Conservation (phyloP, 495 filamentous ascomycete genomes). For the Penicillium macrosclerotiorum region DNA sequence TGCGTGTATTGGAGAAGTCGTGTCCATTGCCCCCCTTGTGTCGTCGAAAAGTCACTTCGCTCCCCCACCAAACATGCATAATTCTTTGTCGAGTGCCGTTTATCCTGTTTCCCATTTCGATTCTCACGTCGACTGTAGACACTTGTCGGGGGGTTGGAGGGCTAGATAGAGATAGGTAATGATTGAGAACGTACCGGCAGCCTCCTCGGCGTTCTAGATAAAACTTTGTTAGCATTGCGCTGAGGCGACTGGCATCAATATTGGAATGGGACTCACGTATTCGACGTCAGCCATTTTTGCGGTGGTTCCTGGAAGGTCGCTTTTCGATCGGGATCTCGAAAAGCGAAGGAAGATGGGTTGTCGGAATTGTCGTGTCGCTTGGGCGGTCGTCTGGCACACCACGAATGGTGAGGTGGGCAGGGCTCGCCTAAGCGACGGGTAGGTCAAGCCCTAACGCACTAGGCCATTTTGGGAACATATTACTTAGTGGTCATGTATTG, state of each 20-base stretch:
- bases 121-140: not conserved
- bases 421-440: constrained; percentile 47
- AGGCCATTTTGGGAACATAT: constrained; percentile 21
- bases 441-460: constrained; percentile 45
- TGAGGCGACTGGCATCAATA: not conserved
- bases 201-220: constrained; percentile 84
- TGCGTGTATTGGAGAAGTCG: constrained; percentile 16
- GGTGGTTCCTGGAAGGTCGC: constrained; percentile 51
- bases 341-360: constrained; percentile 49
- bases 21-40: constrained; percentile 28
- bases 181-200: constrained; percentile 67
- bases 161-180: constrained; percentile 12
- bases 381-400: constrained; percentile 33
- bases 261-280: constrained; percentile 66
- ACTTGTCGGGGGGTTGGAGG: constrained; percentile 3
- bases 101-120: not conserved
- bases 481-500: not conserved
- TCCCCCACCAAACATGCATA: constrained; percentile 8
- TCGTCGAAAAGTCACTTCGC: constrained; percentile 13
- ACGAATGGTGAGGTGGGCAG: constrained; percentile 41
- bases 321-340: constrained; percentile 52
- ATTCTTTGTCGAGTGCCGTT: not conserved
- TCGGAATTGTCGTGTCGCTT: constrained; percentile 47
- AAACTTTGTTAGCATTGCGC: constrained; percentile 36
- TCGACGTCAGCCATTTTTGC: constrained; percentile 89